phyloP scores from a whole-genome alignment of 768 basidiomycete genomes.

The Naganishia antarctica region DNA sequence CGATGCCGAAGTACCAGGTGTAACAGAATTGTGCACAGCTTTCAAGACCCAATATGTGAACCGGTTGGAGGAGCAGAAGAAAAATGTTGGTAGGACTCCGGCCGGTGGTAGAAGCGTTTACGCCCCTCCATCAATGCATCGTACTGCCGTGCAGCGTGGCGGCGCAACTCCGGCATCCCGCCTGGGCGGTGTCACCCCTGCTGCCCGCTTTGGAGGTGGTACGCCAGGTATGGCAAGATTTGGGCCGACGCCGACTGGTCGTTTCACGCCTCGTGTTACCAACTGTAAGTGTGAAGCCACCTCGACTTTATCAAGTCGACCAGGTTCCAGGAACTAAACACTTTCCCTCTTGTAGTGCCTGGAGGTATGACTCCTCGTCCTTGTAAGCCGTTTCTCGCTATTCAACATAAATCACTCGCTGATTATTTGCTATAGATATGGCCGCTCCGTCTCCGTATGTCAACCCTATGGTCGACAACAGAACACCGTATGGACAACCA shows the following conservation, averaged over 20 bases:
- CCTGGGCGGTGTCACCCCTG: conserved; percentile 3
- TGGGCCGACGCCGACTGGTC: conserved; percentile 10
- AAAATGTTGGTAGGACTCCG: conserved; percentile 8
- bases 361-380: conserved; percentile 41
- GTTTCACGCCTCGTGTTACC: conserved; percentile 3
- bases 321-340: too few species aligned
- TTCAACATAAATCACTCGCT: not conserved
- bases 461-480: not conserved
- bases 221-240: not conserved
- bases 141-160: conserved; percentile 9
- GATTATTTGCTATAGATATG: conserved; percentile 1
- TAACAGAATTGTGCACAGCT: conserved; percentile 89
- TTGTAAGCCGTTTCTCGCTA: conserved; percentile 33
- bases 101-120: conserved; percentile 17
- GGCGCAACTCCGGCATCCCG: not conserved
- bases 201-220: conserved; percentile 2
- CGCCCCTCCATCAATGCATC: conserved; percentile 15
- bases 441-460: conserved; percentile 12
- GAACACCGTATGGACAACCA: conserved; percentile 8
- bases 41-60: conserved; percentile 65
- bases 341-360: too few species aligned
- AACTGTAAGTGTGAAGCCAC: not conserved
- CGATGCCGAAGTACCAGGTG: conserved; percentile 81
- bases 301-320: not conserved
- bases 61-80: conserved; percentile 35